Base-by-base conservation (phyloP, 495 filamentous ascomycete genomes). In the Aspergillus avenaceus region DNA sequence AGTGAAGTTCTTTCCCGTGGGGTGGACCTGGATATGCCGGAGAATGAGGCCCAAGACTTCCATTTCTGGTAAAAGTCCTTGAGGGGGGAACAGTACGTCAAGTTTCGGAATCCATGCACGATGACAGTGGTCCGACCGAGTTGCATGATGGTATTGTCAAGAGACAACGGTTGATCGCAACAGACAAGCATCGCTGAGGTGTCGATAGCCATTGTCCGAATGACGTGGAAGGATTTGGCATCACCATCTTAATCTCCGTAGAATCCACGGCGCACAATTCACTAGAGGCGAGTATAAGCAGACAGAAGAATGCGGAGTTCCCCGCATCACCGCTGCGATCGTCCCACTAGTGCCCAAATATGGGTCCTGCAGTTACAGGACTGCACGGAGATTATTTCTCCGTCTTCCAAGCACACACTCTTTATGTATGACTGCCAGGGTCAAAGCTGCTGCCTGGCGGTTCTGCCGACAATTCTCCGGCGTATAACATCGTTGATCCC, bases 51-150 rank as follows among this genome's bases (percentile, higher is more conserved):
- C 16, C 19, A 38, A n/a, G 23, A n/a, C 26, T 41, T 40, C 50
- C 26, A 16, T 7, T 36, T 53, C 43, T 11, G 50, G 50, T 19
- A 53, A 53, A 53, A 53, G 36, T 46, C 50, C 50, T 34, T 47
- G 44, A 42, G 50, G 50, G 43, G 49, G 11, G 14, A 21, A 31
- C 41, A 18, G 40, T 40, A n/a, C 21, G 43, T 13, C 27, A 14
- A 28, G 18, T 13, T 8, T 24, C 21, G 34, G 26, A 36, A 36
- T 25, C 28, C 41, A 28, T 51, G 41, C 32, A 19, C 27, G 16
- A n/a, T n/a, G n/a, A 14, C 22, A 29, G 38, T 26, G 28, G 14
- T 13, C 25, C 16, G 26, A 31, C 42, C 42, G 26, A 31, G n/a
- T 31, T 45, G 16, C 42, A 32, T 45, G 41, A 29, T 16, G n/a